These are phyloP conservation scores for Fusarium poae DNA, from an alignment of 2,329 filamentous ascomycete species.

Conservation along the genomic window DNA sequence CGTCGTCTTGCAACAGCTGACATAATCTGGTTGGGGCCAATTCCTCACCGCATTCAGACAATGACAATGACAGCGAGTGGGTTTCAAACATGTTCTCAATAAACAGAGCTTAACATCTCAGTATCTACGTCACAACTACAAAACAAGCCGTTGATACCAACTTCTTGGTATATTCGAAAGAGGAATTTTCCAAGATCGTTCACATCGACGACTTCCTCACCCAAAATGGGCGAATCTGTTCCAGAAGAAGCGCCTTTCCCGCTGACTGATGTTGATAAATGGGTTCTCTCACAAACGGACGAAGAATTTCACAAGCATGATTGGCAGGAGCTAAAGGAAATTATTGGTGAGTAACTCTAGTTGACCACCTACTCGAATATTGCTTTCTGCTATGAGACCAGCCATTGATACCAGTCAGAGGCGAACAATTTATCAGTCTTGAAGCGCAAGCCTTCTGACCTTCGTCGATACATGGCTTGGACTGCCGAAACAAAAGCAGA, in stretches of 20 bases:
- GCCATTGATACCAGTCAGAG: conserved; percentile 52
- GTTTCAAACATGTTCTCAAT: conserved; percentile 7
- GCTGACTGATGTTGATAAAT: conserved; percentile 70
- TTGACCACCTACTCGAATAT: conserved; percentile 1
- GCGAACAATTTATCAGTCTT: conserved; percentile 77
- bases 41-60: conserved; percentile 36
- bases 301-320: conserved; percentile 76
- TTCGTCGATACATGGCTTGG: conserved; percentile 84
- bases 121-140: conserved; percentile 1
- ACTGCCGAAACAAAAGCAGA: conserved; percentile 75
- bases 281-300: conserved; percentile 74
- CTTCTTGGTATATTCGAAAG: background rate
- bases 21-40: conserved; percentile 37
- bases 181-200: conserved; percentile 1
- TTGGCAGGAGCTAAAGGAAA: conserved; percentile 78
- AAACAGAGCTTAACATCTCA: background rate
- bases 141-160: background rate
- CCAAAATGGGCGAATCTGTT: conserved; percentile 57
- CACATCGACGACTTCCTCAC: conserved; percentile 7
- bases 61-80: conserved; percentile 17
- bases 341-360: conserved; percentile 67
- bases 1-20: conserved; percentile 25
- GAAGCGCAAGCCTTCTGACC: conserved; percentile 83
- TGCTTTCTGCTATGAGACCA: background rate
- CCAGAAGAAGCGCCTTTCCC: conserved; percentile 66